Evolutionary conservation across 1,284 basidiomycete genomes (phyloP).

Genomic region (Sporisorium iseilematis-ciliati): DNA sequence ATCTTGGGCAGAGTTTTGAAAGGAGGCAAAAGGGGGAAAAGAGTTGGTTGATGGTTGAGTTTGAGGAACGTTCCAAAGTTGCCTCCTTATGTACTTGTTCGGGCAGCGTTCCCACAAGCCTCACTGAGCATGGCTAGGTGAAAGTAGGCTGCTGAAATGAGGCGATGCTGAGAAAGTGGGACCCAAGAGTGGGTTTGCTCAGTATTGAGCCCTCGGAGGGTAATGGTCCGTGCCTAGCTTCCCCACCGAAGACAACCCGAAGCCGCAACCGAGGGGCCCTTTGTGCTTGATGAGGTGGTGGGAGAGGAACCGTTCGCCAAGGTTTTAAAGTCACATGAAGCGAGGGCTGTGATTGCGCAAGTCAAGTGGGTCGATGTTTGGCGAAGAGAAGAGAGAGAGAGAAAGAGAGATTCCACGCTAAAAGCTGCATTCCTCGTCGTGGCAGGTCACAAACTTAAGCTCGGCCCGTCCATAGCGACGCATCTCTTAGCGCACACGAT

Average conservation of each 20-base stretch:
- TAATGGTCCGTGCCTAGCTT: no score
- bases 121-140: background rate
- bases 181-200: background rate
- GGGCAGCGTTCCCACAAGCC: background rate
- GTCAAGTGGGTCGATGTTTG: no score
- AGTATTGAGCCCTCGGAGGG: background rate
- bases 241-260: no score
- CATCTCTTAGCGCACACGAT: no score
- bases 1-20: slow-evolving; percentile 5
- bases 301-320: background rate
- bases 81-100: slow-evolving; percentile 2
- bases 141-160: background rate
- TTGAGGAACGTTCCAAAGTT: background rate
- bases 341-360: slow-evolving; percentile 1
- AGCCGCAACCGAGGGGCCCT: no score
- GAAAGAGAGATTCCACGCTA: no score
- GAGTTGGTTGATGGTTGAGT: background rate
- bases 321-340: background rate
- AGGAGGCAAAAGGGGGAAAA: background rate
- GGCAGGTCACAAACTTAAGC: background rate
- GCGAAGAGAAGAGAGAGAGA: no score
- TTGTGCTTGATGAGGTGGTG: no score
- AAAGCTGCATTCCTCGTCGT: slow-evolving; percentile 8
- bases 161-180: background rate
- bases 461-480: slow-evolving; percentile 8